Conservation (phyloP, 768 basidiomycete species). For the Mycena crocata region DNA sequence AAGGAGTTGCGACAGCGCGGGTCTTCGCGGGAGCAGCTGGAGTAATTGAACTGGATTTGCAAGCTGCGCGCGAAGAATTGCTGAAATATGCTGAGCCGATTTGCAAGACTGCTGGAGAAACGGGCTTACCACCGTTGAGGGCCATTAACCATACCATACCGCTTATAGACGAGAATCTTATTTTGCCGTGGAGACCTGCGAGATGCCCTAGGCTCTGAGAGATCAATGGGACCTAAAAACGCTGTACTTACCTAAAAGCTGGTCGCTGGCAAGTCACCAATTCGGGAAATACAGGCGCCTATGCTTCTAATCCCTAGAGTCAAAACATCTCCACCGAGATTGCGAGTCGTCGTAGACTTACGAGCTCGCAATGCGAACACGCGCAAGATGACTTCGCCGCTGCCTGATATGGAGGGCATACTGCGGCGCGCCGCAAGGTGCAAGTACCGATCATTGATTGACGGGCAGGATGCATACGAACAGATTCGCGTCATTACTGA, state of each 20-base stretch:
- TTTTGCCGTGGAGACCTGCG: constrained; percentile 39
- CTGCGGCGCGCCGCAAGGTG: not conserved
- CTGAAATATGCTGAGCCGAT: constrained; percentile 26
- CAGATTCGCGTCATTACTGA: too few relatives aligned
- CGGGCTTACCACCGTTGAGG: constrained; percentile 38
- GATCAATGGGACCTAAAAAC: not conserved
- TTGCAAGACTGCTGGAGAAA: constrained; percentile 36
- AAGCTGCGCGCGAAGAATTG: not conserved
- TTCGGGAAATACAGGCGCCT: not conserved
- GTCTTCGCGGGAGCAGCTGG: not conserved
- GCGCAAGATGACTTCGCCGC: not conserved
- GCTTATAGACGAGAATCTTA: constrained; percentile 37
- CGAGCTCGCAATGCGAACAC: not conserved
- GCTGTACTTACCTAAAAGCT: not conserved
- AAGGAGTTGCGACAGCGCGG: constrained; percentile 8
- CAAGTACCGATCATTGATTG: not conserved
- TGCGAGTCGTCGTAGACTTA: too few relatives aligned
- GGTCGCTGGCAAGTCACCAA: constrained; percentile 5
- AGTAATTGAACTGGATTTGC: not conserved
- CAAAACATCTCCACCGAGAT: not conserved
- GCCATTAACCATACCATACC: constrained; percentile 42
- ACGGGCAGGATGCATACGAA: too few relatives aligned
- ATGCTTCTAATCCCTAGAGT: not conserved
- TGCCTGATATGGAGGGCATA: not conserved
- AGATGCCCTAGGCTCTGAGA: constrained; percentile 32